Evolutionary conservation across 805 yeast genomes (phyloP), one percentile per base, ranked within the genome.

Genomic region (Lipomyces lipofer): DNA sequence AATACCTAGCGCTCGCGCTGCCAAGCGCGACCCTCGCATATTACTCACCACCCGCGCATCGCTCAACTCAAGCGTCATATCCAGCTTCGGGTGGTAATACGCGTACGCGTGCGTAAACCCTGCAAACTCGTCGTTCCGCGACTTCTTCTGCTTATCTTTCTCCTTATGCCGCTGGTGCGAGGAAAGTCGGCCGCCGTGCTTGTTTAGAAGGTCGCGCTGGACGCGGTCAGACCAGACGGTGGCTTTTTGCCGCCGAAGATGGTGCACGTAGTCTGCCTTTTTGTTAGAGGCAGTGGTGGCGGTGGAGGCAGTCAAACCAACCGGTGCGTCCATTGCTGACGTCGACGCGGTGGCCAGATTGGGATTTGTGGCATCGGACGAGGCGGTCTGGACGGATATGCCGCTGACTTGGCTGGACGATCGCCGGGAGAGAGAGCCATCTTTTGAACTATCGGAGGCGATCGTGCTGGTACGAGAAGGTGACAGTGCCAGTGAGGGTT

Each of bases 61-160:
- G 28, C 50, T 51, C 8, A 58, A 27, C 27, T 58, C 62, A 5
- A 52, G 47, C 25, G 60, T 58, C 62, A 58, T 58, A 36, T 58
- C 62, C 3, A 58, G 56, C 42, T 58, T 58, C 22, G 60, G 62
- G 25, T 58, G 62, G 39, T 55, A 58, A 25, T 47, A 55, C 21
- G 62, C 53, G 24, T 58, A 53, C 6, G 55, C 47, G 29, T 58
- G 59, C 29, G 54, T 48, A 15, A 43, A 36, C 19, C 51, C 25
- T 40, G 47, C 43, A 19, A 15, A 51, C 35, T 47, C 54, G 30
- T 51, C 52, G n/a, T 39, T 13, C 3, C 49, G 30, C 15, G 40
- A 25, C 36, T 28, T 43, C 15, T 35, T 43, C 7, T 19, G 28
- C 47, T 38, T 47, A 17, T 44, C 47, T 10, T 33, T 43, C 22